Conservation (phyloP, 1,284 basidiomycete species). For the Sanguinoderma infundibulare region DNA sequence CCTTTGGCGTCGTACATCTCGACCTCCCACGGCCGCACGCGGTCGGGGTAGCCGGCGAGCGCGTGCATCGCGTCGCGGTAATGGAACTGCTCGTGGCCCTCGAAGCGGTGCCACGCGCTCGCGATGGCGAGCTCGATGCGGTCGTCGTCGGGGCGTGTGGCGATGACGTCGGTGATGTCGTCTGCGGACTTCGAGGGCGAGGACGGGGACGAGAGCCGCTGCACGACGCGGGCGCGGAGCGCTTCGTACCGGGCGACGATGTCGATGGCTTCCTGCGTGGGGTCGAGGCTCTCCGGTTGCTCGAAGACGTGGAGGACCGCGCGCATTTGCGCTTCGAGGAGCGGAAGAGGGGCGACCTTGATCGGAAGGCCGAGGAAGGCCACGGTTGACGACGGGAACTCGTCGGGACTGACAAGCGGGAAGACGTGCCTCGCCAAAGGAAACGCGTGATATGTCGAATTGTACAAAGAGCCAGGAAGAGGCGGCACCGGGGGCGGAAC, state of each 20-base stretch:
- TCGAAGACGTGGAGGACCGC: constrained; percentile 58
- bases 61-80: constrained; percentile 64
- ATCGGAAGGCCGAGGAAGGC: constrained; percentile 68
- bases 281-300: constrained; percentile 53
- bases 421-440: constrained; percentile 62
- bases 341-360: constrained; percentile 63
- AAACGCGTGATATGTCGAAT: constrained; percentile 67
- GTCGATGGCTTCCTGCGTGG: constrained; percentile 48
- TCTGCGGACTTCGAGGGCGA: not conserved
- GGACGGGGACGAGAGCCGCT: not conserved
- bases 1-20: constrained; percentile 57
- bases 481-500: constrained; percentile 48
- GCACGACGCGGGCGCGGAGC: constrained; percentile 33
- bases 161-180: not conserved
- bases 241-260: constrained; percentile 52
- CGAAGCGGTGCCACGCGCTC: constrained; percentile 59
- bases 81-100: constrained; percentile 60
- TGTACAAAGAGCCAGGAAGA: constrained; percentile 54
- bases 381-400: constrained; percentile 54
- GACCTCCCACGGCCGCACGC: constrained; percentile 59
- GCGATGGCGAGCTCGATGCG: constrained; percentile 42
- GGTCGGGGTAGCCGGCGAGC: constrained; percentile 43
- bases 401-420: constrained; percentile 43
- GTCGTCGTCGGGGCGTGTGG: constrained; percentile 1
- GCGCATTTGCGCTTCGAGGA: constrained; percentile 70